phyloP scores from a whole-genome alignment of 1,284 basidiomycete genomes.

The Tilletia indica region DNA sequence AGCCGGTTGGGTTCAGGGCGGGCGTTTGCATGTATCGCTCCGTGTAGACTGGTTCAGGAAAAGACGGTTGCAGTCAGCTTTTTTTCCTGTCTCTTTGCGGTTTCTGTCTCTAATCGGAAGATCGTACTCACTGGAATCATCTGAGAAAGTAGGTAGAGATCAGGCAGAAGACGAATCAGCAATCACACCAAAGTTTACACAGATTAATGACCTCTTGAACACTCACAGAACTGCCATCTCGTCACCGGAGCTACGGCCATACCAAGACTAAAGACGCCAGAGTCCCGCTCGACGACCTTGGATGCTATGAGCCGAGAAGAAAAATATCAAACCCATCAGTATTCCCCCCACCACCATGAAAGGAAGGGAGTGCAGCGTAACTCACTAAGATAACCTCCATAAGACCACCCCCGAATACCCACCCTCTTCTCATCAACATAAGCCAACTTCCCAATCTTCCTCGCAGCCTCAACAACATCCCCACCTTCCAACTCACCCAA shows the following conservation, averaged over 20 bases:
- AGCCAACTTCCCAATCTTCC: slow-evolving; percentile 61
- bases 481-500: slow-evolving; percentile 80
- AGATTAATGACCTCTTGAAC: background rate
- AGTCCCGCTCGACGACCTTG: slow-evolving; percentile 62
- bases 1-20: slow-evolving; percentile 72
- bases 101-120: slow-evolving; percentile 22
- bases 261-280: slow-evolving; percentile 79
- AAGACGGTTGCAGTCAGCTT: background rate
- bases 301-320: slow-evolving; percentile 8
- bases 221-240: slow-evolving; percentile 62
- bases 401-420: slow-evolving; percentile 64
- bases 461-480: slow-evolving; percentile 82
- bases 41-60: slow-evolving; percentile 68
- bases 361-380: background rate
- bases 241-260: slow-evolving; percentile 73
- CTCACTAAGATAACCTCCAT: slow-evolving; percentile 42
- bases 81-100: too few relatives aligned
- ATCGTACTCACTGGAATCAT: slow-evolving; percentile 78
- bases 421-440: slow-evolving; percentile 77
- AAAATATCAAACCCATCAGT: background rate
- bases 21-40: slow-evolving; percentile 96
- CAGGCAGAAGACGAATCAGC: background rate
- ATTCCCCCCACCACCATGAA: too few relatives aligned
- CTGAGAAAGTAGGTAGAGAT: slow-evolving; percentile 55
- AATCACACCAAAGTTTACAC: background rate